Evolutionary conservation across 208 protist species (phyloP), one percentile per base, ranked within the genome.

Genomic region (Angomonas ambiguus): DNA sequence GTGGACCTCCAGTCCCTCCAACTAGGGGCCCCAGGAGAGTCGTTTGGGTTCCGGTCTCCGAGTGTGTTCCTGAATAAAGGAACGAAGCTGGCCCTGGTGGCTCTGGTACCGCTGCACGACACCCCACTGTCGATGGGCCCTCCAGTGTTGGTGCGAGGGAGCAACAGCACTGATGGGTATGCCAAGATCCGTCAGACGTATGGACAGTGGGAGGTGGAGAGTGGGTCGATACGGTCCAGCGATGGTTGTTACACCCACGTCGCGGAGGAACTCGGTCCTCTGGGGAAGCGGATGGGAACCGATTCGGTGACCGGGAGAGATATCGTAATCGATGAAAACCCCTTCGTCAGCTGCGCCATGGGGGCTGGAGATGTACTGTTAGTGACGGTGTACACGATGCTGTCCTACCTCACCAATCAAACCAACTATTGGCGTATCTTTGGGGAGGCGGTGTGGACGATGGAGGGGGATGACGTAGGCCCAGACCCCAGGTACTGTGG

Each of bases 321-420:
- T 31, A 85, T 85, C 45, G 71, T 83, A n/a, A 76, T 91, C 2
- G 87, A 93, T 62, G 78, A 83, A 6, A 87, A 92, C 58, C 85
- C 87, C 1, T 80, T 95, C 25, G 62, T 87, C 11, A 87, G 78
- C 28, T 72, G 71, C 10, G 66, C 87, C 22, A 76, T 95, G 20
- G 83, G 91, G 60, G 68, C 72, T 0, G 90, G 90, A 11, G 90
- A 95, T 58, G 49, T 95, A 25, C 67, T 95, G 24, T 74, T 95
- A 51, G 73, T 91, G 16, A 93, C 87, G 0, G 82, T 92, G 6
- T 95, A 95, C 76, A 91, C 87, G 11, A 95, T 95, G 90, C 71
- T 85, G 49, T 45, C 69, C 22, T 95, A 88, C 61, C 62, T 93
- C 20, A 90, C 82, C 1, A 95, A 95, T 62, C 77, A 76, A 28